Conservation (phyloP, 164 flowering plant genomes). For the Taxillus chinensis region DNA sequence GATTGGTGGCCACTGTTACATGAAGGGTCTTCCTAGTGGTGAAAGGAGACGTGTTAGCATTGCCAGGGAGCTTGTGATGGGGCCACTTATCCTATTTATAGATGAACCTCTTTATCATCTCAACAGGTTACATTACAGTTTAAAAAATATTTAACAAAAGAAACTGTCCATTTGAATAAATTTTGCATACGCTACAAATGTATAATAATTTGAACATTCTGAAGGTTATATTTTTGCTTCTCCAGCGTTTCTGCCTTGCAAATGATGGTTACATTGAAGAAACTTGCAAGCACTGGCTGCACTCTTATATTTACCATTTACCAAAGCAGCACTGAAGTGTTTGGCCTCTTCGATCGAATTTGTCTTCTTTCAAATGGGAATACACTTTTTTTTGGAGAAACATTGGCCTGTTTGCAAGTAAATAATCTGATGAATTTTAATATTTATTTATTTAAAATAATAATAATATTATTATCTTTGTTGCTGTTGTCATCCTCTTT, state of each 20-base stretch:
- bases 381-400: constrained; percentile 95
- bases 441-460: no score
- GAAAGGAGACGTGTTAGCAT: constrained; percentile 94
- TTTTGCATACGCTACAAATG: no score
- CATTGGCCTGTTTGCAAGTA: constrained; percentile 97
- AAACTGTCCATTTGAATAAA: no score
- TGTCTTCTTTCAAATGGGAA: constrained; percentile 98
- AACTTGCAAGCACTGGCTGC: constrained; percentile 93
- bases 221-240: not conserved
- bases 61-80: constrained; percentile 96
- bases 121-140: constrained; percentile 56
- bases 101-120: constrained; percentile 99
- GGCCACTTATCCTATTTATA: constrained; percentile 80
- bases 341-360: constrained; percentile 96
- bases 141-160: no score
- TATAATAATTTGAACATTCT: no score
- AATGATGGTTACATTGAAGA: constrained; percentile 99
- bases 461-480: no score
- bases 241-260: constrained; percentile 92
- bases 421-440: not conserved
- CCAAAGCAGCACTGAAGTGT: constrained; percentile 99
- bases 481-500: no score
- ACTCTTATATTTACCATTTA: constrained; percentile 80
- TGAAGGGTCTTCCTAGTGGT: constrained; percentile 86
- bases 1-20: constrained; percentile 89